Percentiles rank a stretch among this genome's conserved stretches.
Conservation (phyloP, 345 rosid genomes). For the Populus davidiana region DNA sequence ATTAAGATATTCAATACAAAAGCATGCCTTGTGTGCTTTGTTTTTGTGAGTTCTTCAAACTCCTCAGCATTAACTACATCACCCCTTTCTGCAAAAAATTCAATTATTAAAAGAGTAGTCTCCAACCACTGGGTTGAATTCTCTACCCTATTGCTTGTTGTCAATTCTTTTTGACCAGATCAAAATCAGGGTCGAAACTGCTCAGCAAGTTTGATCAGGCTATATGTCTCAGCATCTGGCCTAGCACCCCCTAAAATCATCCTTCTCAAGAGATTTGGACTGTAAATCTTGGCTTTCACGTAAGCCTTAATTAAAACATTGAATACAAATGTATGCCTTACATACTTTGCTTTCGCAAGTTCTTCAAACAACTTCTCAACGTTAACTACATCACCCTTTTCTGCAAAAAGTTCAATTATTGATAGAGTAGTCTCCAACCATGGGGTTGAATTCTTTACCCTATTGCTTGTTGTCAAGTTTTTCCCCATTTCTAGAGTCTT, state of each 20-base stretch:
- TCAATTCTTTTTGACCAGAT: slow-evolving; percentile 15
- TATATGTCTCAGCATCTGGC: slow-evolving; percentile 90
- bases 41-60: slow-evolving; percentile 61
- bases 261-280: slow-evolving; percentile 74
- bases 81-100: slow-evolving; percentile 71
- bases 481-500: slow-evolving; percentile 62
- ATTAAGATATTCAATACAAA: slow-evolving; percentile 78
- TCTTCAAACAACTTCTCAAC: slow-evolving; percentile 75
- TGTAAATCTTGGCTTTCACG: slow-evolving; percentile 63
- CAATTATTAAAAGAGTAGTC: slow-evolving; percentile 65
- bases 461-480: slow-evolving; percentile 43
- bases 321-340: slow-evolving; percentile 70
- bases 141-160: slow-evolving; percentile 48
- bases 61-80: slow-evolving; percentile 59
- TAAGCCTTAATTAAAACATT: slow-evolving; percentile 79
- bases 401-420: slow-evolving; percentile 67
- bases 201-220: slow-evolving; percentile 74
- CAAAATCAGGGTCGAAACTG: slow-evolving; percentile 35
- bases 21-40: slow-evolving; percentile 60
- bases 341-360: slow-evolving; percentile 58
- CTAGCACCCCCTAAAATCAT: slow-evolving; percentile 88
- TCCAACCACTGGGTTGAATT: slow-evolving; percentile 86
- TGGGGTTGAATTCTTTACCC: slow-evolving; percentile 60
- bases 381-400: slow-evolving; percentile 64
- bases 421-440: slow-evolving; percentile 87